phyloP scores from a whole-genome alignment of 306 rosid species.

The Prunus dulcis region DNA sequence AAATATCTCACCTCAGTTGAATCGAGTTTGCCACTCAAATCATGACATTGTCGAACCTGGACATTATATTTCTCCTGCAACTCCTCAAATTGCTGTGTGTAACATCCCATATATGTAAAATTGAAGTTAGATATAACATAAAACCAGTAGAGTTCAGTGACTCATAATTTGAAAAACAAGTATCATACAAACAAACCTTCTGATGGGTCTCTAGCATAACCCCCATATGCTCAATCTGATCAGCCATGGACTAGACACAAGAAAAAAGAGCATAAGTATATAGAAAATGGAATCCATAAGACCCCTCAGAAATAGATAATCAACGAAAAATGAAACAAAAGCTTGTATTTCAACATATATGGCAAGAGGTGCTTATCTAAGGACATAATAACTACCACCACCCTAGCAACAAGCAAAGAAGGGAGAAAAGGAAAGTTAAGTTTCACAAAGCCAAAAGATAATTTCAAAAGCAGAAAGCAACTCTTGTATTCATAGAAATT shows the following conservation, averaged over 20 bases:
- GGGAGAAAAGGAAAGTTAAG: not conserved
- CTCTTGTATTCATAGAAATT: not conserved
- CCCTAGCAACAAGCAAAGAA: not conserved
- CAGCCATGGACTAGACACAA: constrained; percentile 72
- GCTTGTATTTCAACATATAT: not conserved
- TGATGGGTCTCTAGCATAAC: constrained; percentile 59
- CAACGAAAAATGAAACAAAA: not conserved
- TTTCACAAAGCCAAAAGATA: not conserved
- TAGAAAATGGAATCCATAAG: not conserved
- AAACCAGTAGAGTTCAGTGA: not conserved
- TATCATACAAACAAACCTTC: constrained; percentile 49
- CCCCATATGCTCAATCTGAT: constrained; percentile 95
- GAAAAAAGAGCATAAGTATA: constrained; percentile 11
- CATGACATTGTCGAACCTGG: constrained; percentile 66
- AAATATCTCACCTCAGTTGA: constrained; percentile 64
- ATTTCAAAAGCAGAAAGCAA: not conserved
- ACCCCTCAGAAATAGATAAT: not conserved
- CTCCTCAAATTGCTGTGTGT: constrained; percentile 69
- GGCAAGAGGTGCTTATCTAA: not conserved
- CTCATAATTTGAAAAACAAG: not conserved
- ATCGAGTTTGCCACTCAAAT: constrained; percentile 74
- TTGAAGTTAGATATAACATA: constrained; percentile 10
- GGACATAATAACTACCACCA: not conserved
- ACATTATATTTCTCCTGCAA: constrained; percentile 51
- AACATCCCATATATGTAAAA: constrained; percentile 5